A percentile compares a stretch with the other conserved stretches of the same genome.
Conservation (phyloP, 164 flowering plant genomes). For the Macadamia integrifolia region DNA sequence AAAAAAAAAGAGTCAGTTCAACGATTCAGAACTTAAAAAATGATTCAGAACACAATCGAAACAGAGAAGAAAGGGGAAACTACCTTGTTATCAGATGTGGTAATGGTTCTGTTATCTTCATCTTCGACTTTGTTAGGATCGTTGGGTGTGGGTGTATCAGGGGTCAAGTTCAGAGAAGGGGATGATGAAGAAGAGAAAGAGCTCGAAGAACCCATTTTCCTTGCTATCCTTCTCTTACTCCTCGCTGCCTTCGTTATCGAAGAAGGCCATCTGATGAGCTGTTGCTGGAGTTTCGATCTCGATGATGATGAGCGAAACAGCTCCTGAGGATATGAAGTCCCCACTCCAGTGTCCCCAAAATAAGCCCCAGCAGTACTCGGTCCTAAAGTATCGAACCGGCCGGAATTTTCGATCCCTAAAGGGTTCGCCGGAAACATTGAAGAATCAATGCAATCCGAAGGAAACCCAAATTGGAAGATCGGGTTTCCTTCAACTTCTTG, state of each 20-base stretch:
- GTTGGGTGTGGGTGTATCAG: too few relatives aligned
- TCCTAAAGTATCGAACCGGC: too few relatives aligned
- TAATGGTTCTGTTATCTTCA: background rate
- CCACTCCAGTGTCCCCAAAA: background rate
- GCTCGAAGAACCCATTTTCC: slow-evolving; percentile 5
- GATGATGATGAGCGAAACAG: background rate
- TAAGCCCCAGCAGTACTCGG: slow-evolving; percentile 1
- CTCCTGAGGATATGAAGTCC: background rate
- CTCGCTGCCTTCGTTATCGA: slow-evolving; percentile 14
- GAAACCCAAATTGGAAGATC: too few relatives aligned
- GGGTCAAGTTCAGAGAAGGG: background rate
- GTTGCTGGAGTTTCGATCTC: too few relatives aligned
- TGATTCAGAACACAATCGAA: background rate
- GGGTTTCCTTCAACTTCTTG: too few relatives aligned
- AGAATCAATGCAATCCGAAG: too few relatives aligned
- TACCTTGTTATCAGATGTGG: slow-evolving; percentile 12
- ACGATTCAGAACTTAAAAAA: too few relatives aligned
- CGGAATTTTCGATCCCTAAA: too few relatives aligned
- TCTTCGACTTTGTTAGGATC: too few relatives aligned
- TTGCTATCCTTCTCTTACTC: slow-evolving; percentile 16
- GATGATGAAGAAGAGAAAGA: background rate
- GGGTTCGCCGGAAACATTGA: too few relatives aligned
- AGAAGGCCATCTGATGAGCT: too few relatives aligned
- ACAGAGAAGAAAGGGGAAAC: background rate
- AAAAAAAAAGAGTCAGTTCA: background rate